A percentile compares a stretch with the other conserved stretches of the same genome.
Evolutionary conservation across 2,329 filamentous ascomycete genomes (phyloP).

Genomic region (Colletotrichum destructivum): DNA sequence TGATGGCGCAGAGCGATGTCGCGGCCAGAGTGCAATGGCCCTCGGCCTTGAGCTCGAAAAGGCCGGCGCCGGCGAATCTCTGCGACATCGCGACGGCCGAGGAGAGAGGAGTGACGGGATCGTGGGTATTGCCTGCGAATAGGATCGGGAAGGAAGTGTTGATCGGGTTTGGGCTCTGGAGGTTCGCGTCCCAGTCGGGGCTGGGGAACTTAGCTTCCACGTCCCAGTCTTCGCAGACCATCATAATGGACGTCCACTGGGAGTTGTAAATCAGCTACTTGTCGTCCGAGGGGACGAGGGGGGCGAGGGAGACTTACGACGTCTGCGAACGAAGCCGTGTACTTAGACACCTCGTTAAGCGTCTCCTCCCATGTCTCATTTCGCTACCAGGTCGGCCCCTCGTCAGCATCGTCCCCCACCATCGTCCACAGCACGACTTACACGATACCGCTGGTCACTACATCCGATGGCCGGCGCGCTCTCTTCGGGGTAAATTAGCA

Average conservation of each 20-base stretch:
- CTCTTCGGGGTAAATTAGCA: slow-evolving; percentile 33
- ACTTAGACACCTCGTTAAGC: slow-evolving; percentile 50
- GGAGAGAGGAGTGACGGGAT: slow-evolving; percentile 71
- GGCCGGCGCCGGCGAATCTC: slow-evolving; percentile 54
- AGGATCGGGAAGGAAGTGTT: slow-evolving; percentile 68
- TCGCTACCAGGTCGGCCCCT: slow-evolving; percentile 42
- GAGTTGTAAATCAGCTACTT: slow-evolving; percentile 32
- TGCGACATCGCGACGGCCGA: slow-evolving; percentile 60
- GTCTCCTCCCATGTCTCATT: slow-evolving; percentile 50
- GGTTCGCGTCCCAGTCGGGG: slow-evolving; percentile 48
- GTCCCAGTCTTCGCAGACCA: slow-evolving; percentile 54
- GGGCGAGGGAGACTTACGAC: slow-evolving; percentile 48
- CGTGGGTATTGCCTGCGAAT: slow-evolving; percentile 69
- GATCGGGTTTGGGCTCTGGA: slow-evolving; percentile 43
- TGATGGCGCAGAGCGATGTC: slow-evolving; percentile 54
- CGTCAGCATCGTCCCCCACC: not conserved
- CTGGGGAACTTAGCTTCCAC: slow-evolving; percentile 51
- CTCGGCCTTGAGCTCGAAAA: slow-evolving; percentile 54
- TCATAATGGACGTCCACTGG: slow-evolving; percentile 51
- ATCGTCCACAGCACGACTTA: not conserved
- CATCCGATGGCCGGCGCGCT: slow-evolving; percentile 47
- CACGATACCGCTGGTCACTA: slow-evolving; percentile 50
- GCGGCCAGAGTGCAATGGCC: slow-evolving; percentile 56
- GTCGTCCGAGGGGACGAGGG: too few relatives aligned
- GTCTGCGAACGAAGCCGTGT: slow-evolving; percentile 54